Evolutionary conservation across 1,284 basidiomycete species (phyloP), one percentile per base, ranked within the genome.

Genomic region (Marasmius fiardii): DNA sequence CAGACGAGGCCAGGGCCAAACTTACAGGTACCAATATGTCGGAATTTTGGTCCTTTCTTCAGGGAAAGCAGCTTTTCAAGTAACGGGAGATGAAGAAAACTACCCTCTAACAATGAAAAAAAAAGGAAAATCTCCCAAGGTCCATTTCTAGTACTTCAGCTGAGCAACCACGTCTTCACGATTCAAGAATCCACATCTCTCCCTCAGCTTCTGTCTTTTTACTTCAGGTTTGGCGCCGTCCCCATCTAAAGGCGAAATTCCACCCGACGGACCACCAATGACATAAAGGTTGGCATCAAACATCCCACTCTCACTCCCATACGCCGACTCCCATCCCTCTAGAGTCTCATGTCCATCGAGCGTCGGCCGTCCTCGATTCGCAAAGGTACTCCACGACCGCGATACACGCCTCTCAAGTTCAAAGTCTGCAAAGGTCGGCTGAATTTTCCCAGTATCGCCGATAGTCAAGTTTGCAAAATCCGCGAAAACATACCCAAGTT

Each of bases 381-480:
- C 52, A 44, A 53, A 53, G 4, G 16, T 45, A 10, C 23, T 43
- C 52, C 52, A 53, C 4, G 41, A 26, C 26, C 52, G 10, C 10
- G 52, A 53, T 20, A 18, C 26, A 16, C 43, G 24, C 52, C 44
- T 45, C 3, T 33, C 20, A 12, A 53, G 20, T 16, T 44, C 52
- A 34, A 44, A 33, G 26, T 53, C 52, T 20, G 4, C 26, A 16
- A 24, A 6, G 3, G 39, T 45, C 4, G 37, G 39, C 14, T 53
- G 39, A 16, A 31, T 28, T 10, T 44, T n/a, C 16, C 39, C 51
- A 10, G 20, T 52, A 6, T 2, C 16, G 35, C 20, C 39, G 24
- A 11, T 4, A 4, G 10, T 10, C 28, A 31, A 53, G 18, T 3
- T 24, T 4, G 23, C n/a, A 20, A 52, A 43, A 21, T 45, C 44